A percentile compares a stretch with the other conserved stretches of the same genome.
These are phyloP conservation scores for Lolium rigidum DNA, from an alignment of 176 grass and related monocot species.

Conservation along the genomic window DNA sequence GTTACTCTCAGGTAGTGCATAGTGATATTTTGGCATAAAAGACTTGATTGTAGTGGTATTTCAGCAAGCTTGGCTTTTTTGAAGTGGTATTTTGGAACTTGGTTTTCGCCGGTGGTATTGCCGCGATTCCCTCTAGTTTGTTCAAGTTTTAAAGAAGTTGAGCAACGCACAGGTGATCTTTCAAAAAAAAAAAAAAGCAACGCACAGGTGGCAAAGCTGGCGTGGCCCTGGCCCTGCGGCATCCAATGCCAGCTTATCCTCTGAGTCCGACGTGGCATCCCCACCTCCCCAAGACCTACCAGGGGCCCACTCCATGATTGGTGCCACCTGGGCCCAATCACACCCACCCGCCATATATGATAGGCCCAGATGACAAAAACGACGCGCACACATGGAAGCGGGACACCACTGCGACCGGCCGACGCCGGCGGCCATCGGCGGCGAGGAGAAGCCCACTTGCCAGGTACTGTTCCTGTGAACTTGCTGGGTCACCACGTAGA, in stretches of 20 bases:
- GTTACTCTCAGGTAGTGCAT: too few relatives aligned
- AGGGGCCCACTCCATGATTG: conserved; percentile 46
- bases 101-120: too few relatives aligned
- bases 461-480: neutral
- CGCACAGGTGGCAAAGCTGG: neutral
- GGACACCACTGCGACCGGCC: conserved; percentile 17
- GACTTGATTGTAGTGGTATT: too few relatives aligned
- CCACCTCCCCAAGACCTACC: neutral
- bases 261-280: conserved; percentile 22
- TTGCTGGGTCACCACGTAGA: neutral
- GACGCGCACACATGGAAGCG: conserved; percentile 38
- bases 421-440: neutral
- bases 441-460: neutral
- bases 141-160: neutral
- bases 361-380: neutral
- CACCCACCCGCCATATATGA: conserved; percentile 25
- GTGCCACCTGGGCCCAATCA: conserved; percentile 9
- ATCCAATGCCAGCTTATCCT: conserved; percentile 33
- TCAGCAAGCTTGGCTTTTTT: too few relatives aligned
- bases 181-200: too few relatives aligned
- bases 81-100: too few relatives aligned
- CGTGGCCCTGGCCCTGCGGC: conserved; percentile 1
- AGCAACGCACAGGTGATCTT: neutral
- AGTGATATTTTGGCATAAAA: too few relatives aligned
- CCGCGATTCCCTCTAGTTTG: too few relatives aligned